Conservation (phyloP, 208 protist species). For the Leishmania gerbilli region DNA sequence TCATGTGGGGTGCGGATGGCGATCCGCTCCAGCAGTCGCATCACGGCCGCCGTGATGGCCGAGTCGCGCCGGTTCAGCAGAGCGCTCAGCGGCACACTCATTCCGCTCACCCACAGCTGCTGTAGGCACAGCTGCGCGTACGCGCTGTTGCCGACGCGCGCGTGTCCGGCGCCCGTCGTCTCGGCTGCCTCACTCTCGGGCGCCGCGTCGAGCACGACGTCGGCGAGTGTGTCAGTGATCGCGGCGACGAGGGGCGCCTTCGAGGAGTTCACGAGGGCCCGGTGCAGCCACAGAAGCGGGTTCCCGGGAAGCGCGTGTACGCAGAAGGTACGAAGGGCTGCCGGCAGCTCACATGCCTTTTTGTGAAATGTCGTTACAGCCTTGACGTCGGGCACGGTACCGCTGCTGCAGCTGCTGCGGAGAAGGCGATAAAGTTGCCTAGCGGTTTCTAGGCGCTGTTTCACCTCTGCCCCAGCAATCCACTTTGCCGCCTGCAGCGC, state of each 20-base stretch:
- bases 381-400: not conserved
- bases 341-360: slow-evolving; percentile 18
- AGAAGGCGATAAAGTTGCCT: slow-evolving; percentile 17
- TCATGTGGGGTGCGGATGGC: slow-evolving; percentile 11
- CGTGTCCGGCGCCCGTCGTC: not conserved
- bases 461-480: slow-evolving; percentile 9
- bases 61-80: slow-evolving; percentile 19
- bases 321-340: slow-evolving; percentile 24
- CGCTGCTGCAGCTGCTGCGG: not conserved
- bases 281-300: slow-evolving; percentile 19
- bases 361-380: slow-evolving; percentile 11
- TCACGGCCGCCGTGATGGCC: slow-evolving; percentile 21
- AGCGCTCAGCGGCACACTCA: slow-evolving; percentile 19
- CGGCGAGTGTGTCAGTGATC: slow-evolving; percentile 16
- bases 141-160: not conserved
- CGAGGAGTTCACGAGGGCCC: slow-evolving; percentile 4
- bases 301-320: slow-evolving; percentile 34
- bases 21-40: slow-evolving; percentile 20
- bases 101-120: slow-evolving; percentile 31
- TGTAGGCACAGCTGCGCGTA: slow-evolving; percentile 30
- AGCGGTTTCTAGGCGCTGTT: slow-evolving; percentile 2
- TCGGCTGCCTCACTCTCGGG: not conserved
- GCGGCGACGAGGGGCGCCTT: slow-evolving; percentile 9
- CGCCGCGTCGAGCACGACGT: slow-evolving; percentile 10
- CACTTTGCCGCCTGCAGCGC: slow-evolving; percentile 19